Conservation (phyloP, 805 yeast species). For the Starmerella gropengiesseri region DNA sequence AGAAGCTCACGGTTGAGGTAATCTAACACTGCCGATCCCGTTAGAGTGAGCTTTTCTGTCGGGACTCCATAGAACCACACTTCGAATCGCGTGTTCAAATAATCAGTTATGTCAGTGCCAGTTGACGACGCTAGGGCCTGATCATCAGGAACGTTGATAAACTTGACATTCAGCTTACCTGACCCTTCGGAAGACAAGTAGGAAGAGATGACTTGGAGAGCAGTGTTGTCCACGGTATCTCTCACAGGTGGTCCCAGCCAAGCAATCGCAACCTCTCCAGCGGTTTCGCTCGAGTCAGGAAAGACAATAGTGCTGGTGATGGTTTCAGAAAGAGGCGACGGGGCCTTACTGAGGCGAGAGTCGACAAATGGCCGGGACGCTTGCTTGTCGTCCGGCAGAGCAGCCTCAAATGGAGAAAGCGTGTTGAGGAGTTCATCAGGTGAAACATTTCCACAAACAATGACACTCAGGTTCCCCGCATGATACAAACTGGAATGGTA, state of each 20-base stretch:
- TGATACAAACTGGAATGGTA: slow-evolving; percentile 67
- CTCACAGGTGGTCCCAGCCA: slow-evolving; percentile 72
- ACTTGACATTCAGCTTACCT: slow-evolving; percentile 55
- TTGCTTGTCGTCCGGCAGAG: slow-evolving; percentile 27
- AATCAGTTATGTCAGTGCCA: slow-evolving; percentile 65
- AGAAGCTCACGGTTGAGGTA: slow-evolving; percentile 37
- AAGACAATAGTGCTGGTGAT: slow-evolving; percentile 51
- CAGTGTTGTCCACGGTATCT: slow-evolving; percentile 47
- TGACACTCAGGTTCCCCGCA: slow-evolving; percentile 72
- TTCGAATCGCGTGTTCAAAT: slow-evolving; percentile 47
- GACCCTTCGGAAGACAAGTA: slow-evolving; percentile 71
- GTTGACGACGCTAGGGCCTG: slow-evolving; percentile 63
- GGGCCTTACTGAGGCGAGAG: slow-evolving; percentile 30
- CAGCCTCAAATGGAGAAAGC: slow-evolving; percentile 50
- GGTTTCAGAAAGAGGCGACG: slow-evolving; percentile 34
- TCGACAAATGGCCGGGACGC: slow-evolving; percentile 69
- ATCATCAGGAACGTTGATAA: slow-evolving; percentile 63
- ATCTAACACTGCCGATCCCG: slow-evolving; percentile 41
- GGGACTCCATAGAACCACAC: slow-evolving; percentile 64
- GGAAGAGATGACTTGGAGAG: slow-evolving; percentile 57
- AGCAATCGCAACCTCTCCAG: slow-evolving; percentile 60
- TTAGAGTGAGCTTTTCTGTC: slow-evolving; percentile 44
- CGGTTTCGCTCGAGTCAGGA: slow-evolving; percentile 80
- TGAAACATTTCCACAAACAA: slow-evolving; percentile 78
- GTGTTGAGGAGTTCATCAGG: slow-evolving; percentile 55